Evolutionary conservation across 495 filamentous ascomycete species (phyloP), one percentile per base, ranked within the genome.

Genomic region (Tuber aestivum): DNA sequence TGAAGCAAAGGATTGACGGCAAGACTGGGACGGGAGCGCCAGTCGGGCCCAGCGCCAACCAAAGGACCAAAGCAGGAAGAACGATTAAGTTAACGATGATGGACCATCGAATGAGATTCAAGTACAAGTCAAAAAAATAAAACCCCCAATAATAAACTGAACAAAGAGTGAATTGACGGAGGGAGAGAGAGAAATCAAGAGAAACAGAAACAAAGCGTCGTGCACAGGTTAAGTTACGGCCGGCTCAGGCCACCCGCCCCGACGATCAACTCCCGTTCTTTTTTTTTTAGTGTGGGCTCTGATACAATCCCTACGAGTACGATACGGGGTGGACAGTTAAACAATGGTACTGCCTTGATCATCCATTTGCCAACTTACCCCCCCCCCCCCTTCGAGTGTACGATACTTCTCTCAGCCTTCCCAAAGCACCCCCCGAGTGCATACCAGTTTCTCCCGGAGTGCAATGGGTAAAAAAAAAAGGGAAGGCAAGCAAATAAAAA

Each of bases 261-360:
- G 77, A 79, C 76, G 78, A 79, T 79, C 78, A 78, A 70, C 76
- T 70, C 78, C 76, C n/a, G n/a, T n/a, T n/a, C 72, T 79, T 72
- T 79, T 79, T 79, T 79, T 79, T 76, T 74, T 74, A 14, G 56
- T 65, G 56, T 5, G 50, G 32, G 56, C n/a, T 65, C 56, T 65
- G 56, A 27, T 32, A 65, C 56, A 65, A 65, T 65, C n/a, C 27
- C 56, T 32, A 32, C 1, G 56, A 32, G 56, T 32, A 32, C n/a
- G 56, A 5, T 27, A 65, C 27, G 56, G 56, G 3, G 56, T 32
- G 56, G 32, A 65, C 14, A 32, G 56, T 65, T 65, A 65, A 65
- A 65, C 56, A 65, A 32, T 65, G 56, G 27, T n/a, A 27, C n/a
- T 32, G 27, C 23, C 12, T 65, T 65, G 56, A 16, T 32, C 56